Base-by-base conservation (phyloP, 305 asterid species). In the Fraxinus baroniana region DNA sequence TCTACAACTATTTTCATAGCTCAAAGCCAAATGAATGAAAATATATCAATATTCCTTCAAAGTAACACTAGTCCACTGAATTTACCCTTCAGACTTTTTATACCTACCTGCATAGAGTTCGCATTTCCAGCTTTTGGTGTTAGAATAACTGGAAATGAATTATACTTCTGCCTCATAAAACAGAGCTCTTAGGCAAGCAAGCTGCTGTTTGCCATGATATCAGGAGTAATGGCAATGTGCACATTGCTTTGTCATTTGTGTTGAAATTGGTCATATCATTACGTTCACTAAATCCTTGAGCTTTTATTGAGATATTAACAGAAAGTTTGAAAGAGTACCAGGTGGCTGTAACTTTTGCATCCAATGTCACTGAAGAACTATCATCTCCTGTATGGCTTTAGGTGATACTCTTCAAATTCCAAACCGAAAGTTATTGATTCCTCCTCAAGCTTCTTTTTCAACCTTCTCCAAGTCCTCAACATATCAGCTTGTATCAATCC, bases 391-490 rank as follows among this genome's bases (percentile, higher is more conserved):
- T 94, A 94, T 52, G 99, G 97, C 83, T 91, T 87, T 75, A 95
- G 89, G 35, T 90, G 99, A 87, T 88, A 94, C 82, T 85, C 88
- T 82, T 94, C 89, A 78, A 94, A 95, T 82, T 94, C 97, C 37
- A 90, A 88, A 86, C 90, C 90, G 85, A 94, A 95, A 46, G 90
- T 80, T 52, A 92, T 85, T 1, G 97, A 92, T 89, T 95, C 99
- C 80, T 93, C 98, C 80, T 95, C 97, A 36, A 95, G 92, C 87
- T 94, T 95, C 85, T 91, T 91, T 92, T 94, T 91, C 89, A 94
- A 86, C 82, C 94, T 91, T 83, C 97, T 90, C 98, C 99, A 95
- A 57, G 97, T 94, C 87, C 91, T 92, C 82, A 94, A 74, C 99
- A 91, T 91, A 86, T 93, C 91, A 49, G 97, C 92, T 80, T 95